Evolutionary conservation across 2,329 filamentous ascomycete genomes (phyloP).

Genomic region (Phoma herbarum): DNA sequence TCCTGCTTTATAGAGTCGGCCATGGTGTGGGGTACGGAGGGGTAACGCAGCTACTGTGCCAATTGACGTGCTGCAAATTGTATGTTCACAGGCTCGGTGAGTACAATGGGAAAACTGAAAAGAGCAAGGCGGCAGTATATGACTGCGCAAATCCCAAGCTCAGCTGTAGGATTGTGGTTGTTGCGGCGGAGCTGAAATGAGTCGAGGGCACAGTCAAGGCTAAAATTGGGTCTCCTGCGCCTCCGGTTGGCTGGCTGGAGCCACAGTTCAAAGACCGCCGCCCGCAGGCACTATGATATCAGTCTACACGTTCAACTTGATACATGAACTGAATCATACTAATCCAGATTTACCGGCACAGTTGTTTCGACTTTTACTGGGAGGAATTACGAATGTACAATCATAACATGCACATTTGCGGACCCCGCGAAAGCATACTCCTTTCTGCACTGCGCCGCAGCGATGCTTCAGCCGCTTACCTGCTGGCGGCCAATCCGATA

Average conservation of each 20-base stretch:
- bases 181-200: constrained; percentile 23
- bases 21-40: constrained; percentile 45
- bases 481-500: not conserved
- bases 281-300: not conserved
- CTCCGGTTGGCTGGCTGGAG: constrained; percentile 20
- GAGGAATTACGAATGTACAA: too few relatives aligned
- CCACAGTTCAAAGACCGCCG: not conserved
- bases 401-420: not conserved
- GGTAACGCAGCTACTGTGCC: constrained; percentile 22
- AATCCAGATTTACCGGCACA: too few relatives aligned
- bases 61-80: constrained; percentile 15
- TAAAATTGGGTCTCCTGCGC: constrained; percentile 24
- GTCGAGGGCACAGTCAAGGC: constrained; percentile 18
- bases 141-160: constrained; percentile 10
- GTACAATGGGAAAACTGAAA: not conserved
- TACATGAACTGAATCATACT: not conserved
- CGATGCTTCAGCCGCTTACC: constrained; percentile 8
- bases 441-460: constrained; percentile 8
- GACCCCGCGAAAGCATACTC: not conserved
- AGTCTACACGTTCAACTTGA: not conserved
- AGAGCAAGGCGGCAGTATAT: constrained; percentile 9
- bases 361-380: not conserved
- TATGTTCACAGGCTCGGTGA: not conserved
- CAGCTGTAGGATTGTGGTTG: constrained; percentile 17
- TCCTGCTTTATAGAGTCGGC: constrained; percentile 42